These are phyloP conservation scores for Spergularia azorica DNA, from an alignment of 179 eudicot genomes.

Conservation along the genomic window DNA sequence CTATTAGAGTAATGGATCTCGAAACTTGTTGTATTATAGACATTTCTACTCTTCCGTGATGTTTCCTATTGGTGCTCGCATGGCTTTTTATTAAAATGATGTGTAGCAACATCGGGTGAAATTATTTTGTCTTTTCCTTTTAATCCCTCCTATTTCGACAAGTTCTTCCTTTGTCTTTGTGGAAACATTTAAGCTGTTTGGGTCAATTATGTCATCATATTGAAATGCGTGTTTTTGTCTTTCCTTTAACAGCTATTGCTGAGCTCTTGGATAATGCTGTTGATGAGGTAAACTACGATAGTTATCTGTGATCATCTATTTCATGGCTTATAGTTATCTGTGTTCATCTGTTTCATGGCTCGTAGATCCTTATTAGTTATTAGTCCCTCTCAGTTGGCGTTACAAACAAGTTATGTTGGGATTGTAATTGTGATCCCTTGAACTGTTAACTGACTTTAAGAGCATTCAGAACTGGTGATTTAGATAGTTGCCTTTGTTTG, in stretches of 20 bases:
- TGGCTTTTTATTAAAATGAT: background rate
- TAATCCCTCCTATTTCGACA: background rate
- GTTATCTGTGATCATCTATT: background rate
- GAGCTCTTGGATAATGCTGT: slow-evolving; percentile 97
- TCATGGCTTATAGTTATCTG: background rate
- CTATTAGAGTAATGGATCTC: no score
- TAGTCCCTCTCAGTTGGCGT: background rate
- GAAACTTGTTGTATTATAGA: background rate
- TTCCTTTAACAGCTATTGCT: slow-evolving; percentile 62
- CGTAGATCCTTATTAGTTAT: background rate
- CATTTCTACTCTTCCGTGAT: background rate
- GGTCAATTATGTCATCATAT: background rate
- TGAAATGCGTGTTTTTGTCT: background rate
- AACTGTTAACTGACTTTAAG: background rate
- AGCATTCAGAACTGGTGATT: background rate
- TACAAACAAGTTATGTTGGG: background rate
- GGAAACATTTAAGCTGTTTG: background rate
- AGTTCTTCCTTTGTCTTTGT: background rate
- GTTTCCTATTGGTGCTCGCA: background rate
- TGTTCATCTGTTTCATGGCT: background rate
- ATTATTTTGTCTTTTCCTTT: background rate
- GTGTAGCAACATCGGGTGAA: background rate
- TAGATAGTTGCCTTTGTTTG: background rate
- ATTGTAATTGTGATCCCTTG: background rate
- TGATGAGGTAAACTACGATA: slow-evolving; percentile 67